These are phyloP conservation scores for Fusarium illudens DNA, from an alignment of 2,329 filamentous ascomycete genomes.

Conservation along the genomic window DNA sequence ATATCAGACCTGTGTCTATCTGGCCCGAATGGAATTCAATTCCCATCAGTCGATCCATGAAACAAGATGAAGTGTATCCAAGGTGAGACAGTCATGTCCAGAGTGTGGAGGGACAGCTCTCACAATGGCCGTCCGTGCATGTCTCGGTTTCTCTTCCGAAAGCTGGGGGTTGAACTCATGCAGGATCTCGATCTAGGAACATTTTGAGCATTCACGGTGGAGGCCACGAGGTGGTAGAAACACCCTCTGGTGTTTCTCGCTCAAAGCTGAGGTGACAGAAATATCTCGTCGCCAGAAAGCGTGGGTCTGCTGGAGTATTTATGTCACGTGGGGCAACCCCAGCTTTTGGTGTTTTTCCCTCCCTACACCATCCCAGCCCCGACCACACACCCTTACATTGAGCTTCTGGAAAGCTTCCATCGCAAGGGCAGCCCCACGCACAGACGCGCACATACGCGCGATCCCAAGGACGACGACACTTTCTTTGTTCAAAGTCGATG, in stretches of 20 bases:
- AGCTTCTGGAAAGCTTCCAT: conserved; percentile 44
- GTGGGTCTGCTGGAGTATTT: neutral
- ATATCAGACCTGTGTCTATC: neutral
- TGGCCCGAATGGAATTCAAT: neutral
- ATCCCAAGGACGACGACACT: conserved; percentile 15
- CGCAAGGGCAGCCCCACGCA: conserved; percentile 34
- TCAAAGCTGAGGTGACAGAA: conserved; percentile 8
- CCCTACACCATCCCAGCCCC: neutral
- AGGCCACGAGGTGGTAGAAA: conserved; percentile 6
- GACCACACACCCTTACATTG: conserved; percentile 13
- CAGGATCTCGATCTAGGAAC: conserved; percentile 1
- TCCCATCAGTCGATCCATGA: neutral
- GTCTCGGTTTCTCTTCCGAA: conserved; percentile 5
- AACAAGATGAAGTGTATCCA: neutral
- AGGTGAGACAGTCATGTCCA: neutral
- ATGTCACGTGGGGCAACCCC: conserved; percentile 6
- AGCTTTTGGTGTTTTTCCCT: conserved; percentile 7
- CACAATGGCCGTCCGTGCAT: neutral
- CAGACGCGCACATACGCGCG: conserved; percentile 19
- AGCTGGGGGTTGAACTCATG: neutral
- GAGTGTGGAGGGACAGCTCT: neutral
- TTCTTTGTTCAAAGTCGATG: conserved; percentile 42
- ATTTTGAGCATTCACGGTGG: neutral
- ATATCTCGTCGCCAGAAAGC: accelerated
- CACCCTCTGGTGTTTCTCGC: neutral